A percentile compares a stretch with the other conserved stretches of the same genome.
Conservation (phyloP, 2,329 filamentous ascomycete genomes). For the Grosmannia huntii region DNA sequence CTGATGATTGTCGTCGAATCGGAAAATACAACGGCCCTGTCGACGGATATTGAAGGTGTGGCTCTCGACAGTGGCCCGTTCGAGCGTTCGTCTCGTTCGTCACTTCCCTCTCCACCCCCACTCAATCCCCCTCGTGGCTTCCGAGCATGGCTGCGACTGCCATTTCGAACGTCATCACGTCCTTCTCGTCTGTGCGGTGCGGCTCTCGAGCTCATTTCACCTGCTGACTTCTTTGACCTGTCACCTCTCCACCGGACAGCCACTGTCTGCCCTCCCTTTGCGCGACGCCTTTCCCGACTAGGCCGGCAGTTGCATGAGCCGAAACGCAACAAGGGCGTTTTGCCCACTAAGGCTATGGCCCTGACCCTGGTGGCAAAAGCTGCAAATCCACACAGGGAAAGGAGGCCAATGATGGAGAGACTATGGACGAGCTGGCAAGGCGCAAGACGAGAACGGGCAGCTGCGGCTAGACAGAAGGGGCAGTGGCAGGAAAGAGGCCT, state of each 20-base stretch:
- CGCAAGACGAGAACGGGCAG: too few relatives aligned
- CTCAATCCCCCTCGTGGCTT: background rate
- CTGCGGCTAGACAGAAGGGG: background rate
- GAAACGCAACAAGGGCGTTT: background rate
- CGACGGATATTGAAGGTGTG: background rate
- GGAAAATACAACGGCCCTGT: conserved; percentile 6
- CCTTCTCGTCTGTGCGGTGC: background rate
- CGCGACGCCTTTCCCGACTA: background rate
- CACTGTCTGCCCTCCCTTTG: background rate
- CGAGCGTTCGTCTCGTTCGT: background rate
- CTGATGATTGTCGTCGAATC: conserved; percentile 8
- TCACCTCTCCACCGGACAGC: background rate
- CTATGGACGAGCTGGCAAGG: too few relatives aligned
- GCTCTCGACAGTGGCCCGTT: background rate
- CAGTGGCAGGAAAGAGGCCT: background rate
- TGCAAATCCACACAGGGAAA: background rate
- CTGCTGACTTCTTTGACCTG: background rate
- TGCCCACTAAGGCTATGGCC: background rate
- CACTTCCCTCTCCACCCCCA: background rate
- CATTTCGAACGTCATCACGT: background rate
- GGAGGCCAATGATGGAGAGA: too few relatives aligned
- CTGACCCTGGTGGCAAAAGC: background rate
- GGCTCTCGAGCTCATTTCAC: too few relatives aligned
- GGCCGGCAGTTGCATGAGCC: background rate
- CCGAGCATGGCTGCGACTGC: background rate